Evolutionary conservation across 352 stramenopile genomes (phyloP), one percentile per base, ranked within the genome.

Genomic region (Phytophthora macrochlamydospora): DNA sequence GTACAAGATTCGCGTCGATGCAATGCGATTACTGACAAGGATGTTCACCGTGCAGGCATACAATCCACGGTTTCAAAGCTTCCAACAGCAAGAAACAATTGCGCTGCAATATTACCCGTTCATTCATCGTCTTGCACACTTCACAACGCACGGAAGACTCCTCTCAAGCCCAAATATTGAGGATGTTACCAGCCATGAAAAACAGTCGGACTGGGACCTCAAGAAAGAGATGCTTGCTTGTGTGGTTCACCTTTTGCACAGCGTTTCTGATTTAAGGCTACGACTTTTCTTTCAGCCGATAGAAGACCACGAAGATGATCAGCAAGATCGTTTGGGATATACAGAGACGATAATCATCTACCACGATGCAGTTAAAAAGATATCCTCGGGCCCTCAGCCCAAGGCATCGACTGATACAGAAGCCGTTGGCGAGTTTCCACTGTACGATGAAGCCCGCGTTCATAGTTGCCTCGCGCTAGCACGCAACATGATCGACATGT

Each of bases 201-300:
- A 29, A 9, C 70, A 65, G 38, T 45, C 62, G 6, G 37, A 51
- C 2, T 58, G 66, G 30, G 71, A 85, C 42, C 71, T 90, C 2
- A 69, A 79, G 33, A 90, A 87, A 49, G 84, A 92, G 53, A 59
- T 91, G 45, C 60, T 91, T 32, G 63, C 86, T n/a, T 92, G 79
- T 31, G 70, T 90, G 3, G 76, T 67, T 2, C 82, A 92, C 49
- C 57, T 92, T 31, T 65, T 92, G 9, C 85, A 75, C 62, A 87
- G 72, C 33, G 80, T 92, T 12, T 87, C 81, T 7, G 75, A 52
- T 1, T 31, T 55, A 24, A 73, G 84, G 13, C 50, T 92, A 5
- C 60, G 63, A 1, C 69, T 61, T 37, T 87, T 89, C 56, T 92
- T 87, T 38, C 59, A 65, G 2, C 60, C 73, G n/a, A 51, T 57